Base-by-base conservation (phyloP, 179 eudicot genomes). In the Camellia oleifera region DNA sequence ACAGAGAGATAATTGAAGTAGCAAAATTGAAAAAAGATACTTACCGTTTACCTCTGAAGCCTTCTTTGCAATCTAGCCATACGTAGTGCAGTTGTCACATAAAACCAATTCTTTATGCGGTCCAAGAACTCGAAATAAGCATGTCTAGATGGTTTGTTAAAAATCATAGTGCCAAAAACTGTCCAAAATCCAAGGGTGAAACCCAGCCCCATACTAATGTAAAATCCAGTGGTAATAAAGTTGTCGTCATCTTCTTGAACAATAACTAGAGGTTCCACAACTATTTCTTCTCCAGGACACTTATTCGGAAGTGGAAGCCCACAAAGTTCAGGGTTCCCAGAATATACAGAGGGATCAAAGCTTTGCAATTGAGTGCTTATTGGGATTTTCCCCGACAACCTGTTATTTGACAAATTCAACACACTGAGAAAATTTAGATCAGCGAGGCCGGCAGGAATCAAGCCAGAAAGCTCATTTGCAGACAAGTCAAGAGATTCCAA, bases 111-210 rank as follows among this genome's bases (percentile, higher is more conserved):
- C 42, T n/a, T 3, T 50, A 70, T 48, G 13, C 3, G 0, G 58
- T 70, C 58, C 57, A 70, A 50, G 20, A 70, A 70, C 57, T 46
- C 8, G 40, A 70, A 70, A 70, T 48, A 17, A 13, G 74, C 56
- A 70, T 48, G n/a, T 50, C 74, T 48, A 7, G 13, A 48, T 0
- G 10, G 42, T 20, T 2, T 3, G 14, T 23, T 23, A 8, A 64
- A 11, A 8, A 20, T 2, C 42, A 26, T 26, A 64, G 74, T 17
- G 1, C 74, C 56, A 26, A 26, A 26, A 17, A 46, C 10, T 10
- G 5, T 57, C 74, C 74, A 46, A 70, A 70, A 70, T 46, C 74
- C 74, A 46, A 70, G 4, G 14, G 57, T 5, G 11, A 70, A 70
- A 17, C 74, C 74, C 17, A 70, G 14, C 74, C 56, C 74, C 57